These are phyloP conservation scores for Madurella mycetomatis DNA, from an alignment of 2,329 filamentous ascomycete genomes.

Conservation along the genomic window DNA sequence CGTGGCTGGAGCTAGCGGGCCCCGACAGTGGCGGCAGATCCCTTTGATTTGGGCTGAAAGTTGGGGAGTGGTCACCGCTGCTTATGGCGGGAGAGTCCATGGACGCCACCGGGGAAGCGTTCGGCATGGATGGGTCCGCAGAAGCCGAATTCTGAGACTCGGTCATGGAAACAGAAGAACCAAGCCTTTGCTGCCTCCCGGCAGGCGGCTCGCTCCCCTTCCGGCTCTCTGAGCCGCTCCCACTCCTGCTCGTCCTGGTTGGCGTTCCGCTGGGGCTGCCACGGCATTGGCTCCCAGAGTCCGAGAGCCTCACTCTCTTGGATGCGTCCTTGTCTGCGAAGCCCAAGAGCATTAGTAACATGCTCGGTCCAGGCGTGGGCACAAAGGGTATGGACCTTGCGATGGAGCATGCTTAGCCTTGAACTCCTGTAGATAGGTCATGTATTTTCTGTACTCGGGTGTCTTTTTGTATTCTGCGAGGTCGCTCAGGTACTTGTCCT, in stretches of 20 bases:
- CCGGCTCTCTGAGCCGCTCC: conserved; percentile 45
- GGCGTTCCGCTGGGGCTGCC: conserved; percentile 41
- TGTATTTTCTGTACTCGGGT: conserved; percentile 61
- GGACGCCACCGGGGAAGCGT: conserved; percentile 40
- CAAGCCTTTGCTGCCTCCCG: conserved; percentile 43
- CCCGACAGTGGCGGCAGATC: conserved; percentile 24
- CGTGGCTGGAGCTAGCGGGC: conserved; percentile 26
- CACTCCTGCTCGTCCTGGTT: conserved; percentile 37
- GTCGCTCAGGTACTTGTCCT: conserved; percentile 72
- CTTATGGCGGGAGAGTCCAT: conserved; percentile 40
- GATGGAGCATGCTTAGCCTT: conserved; percentile 63
- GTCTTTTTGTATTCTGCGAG: conserved; percentile 76
- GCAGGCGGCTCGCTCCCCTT: conserved; percentile 47
- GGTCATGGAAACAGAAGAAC: conserved; percentile 43
- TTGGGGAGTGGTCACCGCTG: conserved; percentile 34
- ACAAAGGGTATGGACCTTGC: conserved; percentile 43
- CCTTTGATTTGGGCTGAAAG: conserved; percentile 24
- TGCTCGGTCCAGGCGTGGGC: not conserved
- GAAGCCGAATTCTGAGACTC: conserved; percentile 43
- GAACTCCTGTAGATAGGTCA: conserved; percentile 71
- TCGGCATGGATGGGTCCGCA: conserved; percentile 33
- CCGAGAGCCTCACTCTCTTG: conserved; percentile 46
- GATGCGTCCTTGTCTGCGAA: conserved; percentile 43
- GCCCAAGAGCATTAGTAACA: not conserved
- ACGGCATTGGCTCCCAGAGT: conserved; percentile 33